A percentile compares a stretch with the other conserved stretches of the same genome.
These are phyloP conservation scores for Taphrina populina DNA, from an alignment of 1,139 yeast species.

Conservation along the genomic window DNA sequence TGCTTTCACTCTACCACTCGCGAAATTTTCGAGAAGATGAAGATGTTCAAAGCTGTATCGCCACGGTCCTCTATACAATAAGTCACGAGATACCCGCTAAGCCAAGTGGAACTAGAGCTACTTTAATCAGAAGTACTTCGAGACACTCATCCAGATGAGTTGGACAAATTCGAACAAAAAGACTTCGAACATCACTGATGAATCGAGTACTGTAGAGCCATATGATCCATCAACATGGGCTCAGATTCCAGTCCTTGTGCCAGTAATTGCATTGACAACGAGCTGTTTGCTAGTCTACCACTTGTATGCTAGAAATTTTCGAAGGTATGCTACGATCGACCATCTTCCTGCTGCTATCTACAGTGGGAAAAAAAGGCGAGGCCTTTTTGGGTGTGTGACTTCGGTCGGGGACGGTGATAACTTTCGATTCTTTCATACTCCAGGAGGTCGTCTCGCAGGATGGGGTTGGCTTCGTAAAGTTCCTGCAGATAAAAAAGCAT, in stretches of 20 bases:
- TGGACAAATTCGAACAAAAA: background rate
- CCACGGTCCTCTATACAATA: too few species aligned
- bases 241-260: conserved; percentile 5
- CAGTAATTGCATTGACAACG: conserved; percentile 20
- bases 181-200: background rate
- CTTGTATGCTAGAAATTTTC: conserved; percentile 35
- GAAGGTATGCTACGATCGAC: conserved; percentile 38
- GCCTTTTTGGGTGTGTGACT: conserved; percentile 77
- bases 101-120: too few species aligned
- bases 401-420: conserved; percentile 97
- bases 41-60: too few species aligned
- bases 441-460: conserved; percentile 83
- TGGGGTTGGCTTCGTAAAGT: conserved; percentile 82
- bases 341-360: conserved; percentile 36
- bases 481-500: conserved; percentile 39
- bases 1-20: too few species aligned
- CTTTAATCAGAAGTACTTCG: too few species aligned
- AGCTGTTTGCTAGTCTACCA: conserved; percentile 15
- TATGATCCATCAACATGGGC: conserved; percentile 14
- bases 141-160: too few species aligned
- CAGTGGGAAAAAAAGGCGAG: conserved; percentile 44
- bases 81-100: too few species aligned
- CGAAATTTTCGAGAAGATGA: too few species aligned
- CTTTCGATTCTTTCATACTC: conserved; percentile 86
- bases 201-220: background rate